Evolutionary conservation across 1,139 yeast genomes (phyloP), one percentile per base, ranked within the genome.

Genomic region (Scheffersomyces illinoinensis): DNA sequence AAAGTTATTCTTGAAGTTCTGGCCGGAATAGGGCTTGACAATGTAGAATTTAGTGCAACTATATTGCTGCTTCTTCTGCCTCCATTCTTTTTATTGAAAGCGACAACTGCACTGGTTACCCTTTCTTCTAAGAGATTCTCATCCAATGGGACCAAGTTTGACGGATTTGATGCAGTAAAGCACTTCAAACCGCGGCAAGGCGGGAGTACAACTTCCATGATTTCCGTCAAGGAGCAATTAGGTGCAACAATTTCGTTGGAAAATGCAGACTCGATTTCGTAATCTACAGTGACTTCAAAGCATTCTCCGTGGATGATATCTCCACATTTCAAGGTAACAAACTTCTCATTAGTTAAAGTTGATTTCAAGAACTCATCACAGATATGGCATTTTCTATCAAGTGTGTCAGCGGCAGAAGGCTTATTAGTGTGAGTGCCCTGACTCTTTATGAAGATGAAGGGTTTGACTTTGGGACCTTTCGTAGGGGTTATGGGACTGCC

Each of bases 221-320:
- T 48, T 24, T 48, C 51, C 12, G 43, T 10, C 43, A 33, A 33
- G 14, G 43, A 33, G 43, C 43, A 33, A 12, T 5, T 33, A 1
- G 43, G 7, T 5, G 43, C 43, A 2, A 33, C 43, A 2, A 33
- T 33, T 14, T 48, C 8, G 8, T 48, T 21, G 8, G 21, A 6
- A 20, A 48, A 12, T 8, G 51, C 51, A 58, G 52, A 54, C 23
- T 63, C 68, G n/a, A 64, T 55, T 55, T 64, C 65, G 46, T 57
- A 65, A 46, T 64, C 66, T 51, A 71, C 65, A 3, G 66, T 60
- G 7, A 72, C 57, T 7, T 60, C 65, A 54, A 77, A 72, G 60
- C 84, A 79, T 58, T 78, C 78, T 52, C 75, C 75, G 60, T 79
- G 84, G 33, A 77, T 66, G 55, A 66, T 71, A 59, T 78, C 82